Evolutionary conservation across 2,329 filamentous ascomycete species (phyloP), one percentile per base, ranked within the genome.

Genomic region (Neonectria coccinea): DNA sequence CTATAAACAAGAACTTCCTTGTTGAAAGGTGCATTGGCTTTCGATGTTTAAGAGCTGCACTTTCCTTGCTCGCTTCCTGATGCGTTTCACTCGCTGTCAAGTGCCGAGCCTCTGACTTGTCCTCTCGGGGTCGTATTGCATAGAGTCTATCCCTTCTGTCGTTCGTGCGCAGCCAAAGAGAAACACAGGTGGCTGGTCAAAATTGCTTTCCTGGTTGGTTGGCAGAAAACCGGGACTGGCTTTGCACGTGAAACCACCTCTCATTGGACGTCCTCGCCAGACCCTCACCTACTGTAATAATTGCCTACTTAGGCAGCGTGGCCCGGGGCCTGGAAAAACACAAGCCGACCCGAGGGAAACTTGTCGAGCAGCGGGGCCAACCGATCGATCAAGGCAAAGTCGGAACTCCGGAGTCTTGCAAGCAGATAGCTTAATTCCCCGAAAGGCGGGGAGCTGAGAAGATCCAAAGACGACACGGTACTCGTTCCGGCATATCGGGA

Each of bases 201-300:
- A n/a, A 5, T 39, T 11, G 39, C n/a, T 51, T 47, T 33, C n/a
- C 47, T 53, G 50, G 29, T 53, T 29, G 33, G 14, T 18, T 57
- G 48, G 48, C 57, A 22, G 9, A 27, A 59, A 51, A 36, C 14
- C n/a, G 48, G 48, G 27, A 33, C 48, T 18, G 29, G 48, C 48
- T 42, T 50, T 69, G 66, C 69, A 72, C 63, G 63, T 72, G 67
- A 67, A 68, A 41, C 22, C 41, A n/a, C 50, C 50, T 58, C 47
- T 64, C 50, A 56, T 44, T 48, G 50, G 41, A n/a, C 41, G 18
- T 33, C 63, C 29, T 59, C 45, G 27, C 39, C 31, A 29, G 25
- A 44, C 27, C 27, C 31, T 44, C 41, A 31, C 42, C 59, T 41
- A 25, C 22, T 25, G 22, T 25, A 25, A 25, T 25, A 25, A 25